Conservation (phyloP, 2,329 filamentous ascomycete genomes). For the Fusarium sp. region DNA sequence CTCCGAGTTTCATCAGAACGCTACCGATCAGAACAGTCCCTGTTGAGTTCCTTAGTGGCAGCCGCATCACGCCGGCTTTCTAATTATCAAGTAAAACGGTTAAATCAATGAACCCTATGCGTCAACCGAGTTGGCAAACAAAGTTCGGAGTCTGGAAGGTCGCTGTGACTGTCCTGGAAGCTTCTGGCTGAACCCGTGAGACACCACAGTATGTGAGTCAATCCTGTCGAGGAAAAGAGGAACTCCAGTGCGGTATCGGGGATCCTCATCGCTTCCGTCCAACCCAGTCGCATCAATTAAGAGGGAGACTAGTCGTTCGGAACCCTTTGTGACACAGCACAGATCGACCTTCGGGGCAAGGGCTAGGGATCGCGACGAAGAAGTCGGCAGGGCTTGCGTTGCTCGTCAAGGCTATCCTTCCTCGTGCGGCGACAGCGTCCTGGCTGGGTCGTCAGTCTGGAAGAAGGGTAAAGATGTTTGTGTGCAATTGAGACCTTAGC, state of each 20-base stretch:
- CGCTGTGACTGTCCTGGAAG: not conserved
- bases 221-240: not conserved
- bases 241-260: not conserved
- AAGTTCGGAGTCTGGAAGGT: not conserved
- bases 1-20: not conserved
- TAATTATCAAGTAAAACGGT: not conserved
- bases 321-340: not conserved
- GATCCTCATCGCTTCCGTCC: not conserved
- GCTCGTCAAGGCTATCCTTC: not conserved
- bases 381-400: not conserved
- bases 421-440: not conserved
- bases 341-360: not conserved
- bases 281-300: not conserved
- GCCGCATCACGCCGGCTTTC: not conserved
- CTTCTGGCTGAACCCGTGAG: not conserved
- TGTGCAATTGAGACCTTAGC: not conserved
- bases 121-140: not conserved
- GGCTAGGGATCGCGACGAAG: not conserved
- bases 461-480: too few species aligned
- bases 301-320: too few species aligned
- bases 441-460: too few species aligned
- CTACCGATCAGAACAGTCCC: rapidly evolving
- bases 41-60: not conserved
- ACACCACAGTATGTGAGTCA: not conserved
- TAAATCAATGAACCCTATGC: not conserved